Evolutionary conservation across 2,329 filamentous ascomycete genomes (phyloP).

Genomic region (Nemania serpens): DNA sequence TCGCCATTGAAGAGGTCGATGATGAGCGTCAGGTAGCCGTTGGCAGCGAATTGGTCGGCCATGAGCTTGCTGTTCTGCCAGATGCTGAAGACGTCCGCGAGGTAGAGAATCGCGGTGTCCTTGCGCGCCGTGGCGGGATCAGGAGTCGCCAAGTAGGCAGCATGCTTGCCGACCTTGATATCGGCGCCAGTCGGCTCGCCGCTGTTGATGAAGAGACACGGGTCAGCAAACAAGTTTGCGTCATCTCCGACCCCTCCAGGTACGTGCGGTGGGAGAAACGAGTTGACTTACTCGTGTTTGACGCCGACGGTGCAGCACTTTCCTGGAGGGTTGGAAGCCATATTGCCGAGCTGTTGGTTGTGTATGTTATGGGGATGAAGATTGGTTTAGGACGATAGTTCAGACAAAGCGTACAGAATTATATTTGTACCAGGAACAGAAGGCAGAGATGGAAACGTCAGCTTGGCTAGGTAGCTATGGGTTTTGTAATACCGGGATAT

Average conservation of each 20-base stretch:
- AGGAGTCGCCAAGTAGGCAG: slow-evolving; percentile 58
- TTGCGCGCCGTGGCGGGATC: slow-evolving; percentile 44
- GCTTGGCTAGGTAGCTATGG: too few relatives aligned
- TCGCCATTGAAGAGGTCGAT: slow-evolving; percentile 75
- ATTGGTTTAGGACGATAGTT: background rate
- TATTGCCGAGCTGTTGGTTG: slow-evolving; percentile 34
- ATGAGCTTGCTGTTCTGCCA: slow-evolving; percentile 67
- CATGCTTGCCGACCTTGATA: slow-evolving; percentile 52
- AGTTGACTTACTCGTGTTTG: slow-evolving; percentile 55
- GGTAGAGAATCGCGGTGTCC: slow-evolving; percentile 50
- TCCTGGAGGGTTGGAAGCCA: slow-evolving; percentile 59
- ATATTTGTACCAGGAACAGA: slow-evolving; percentile 7
- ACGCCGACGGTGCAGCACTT: slow-evolving; percentile 58
- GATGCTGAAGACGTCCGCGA: slow-evolving; percentile 57
- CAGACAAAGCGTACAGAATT: background rate
- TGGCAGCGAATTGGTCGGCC: slow-evolving; percentile 75
- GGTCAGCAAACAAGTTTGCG: slow-evolving; percentile 10
- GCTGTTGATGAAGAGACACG: slow-evolving; percentile 38
- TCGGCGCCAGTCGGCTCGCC: slow-evolving; percentile 53
- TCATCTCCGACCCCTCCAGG: background rate
- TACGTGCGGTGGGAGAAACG: background rate
- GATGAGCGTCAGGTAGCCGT: slow-evolving; percentile 71
- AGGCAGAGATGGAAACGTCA: background rate
- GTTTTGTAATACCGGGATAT: too few relatives aligned
- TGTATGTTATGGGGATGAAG: background rate